Evolutionary conservation across 1,139 yeast genomes (phyloP).

Genomic region (Pneumocystis sp.): DNA sequence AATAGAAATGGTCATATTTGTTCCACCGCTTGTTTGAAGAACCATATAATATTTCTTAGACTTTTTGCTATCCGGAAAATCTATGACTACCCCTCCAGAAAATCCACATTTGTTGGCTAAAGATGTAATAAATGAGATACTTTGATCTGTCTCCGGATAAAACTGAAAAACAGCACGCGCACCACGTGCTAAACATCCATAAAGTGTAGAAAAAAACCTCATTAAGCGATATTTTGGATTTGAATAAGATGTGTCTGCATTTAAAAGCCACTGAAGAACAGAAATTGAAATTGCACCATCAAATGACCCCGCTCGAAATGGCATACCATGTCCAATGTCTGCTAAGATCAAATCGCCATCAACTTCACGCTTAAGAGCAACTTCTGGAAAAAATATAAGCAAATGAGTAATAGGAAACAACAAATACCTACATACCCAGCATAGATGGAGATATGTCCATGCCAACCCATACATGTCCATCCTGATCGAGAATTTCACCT

Average conservation of each 20-base stretch:
- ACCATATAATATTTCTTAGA: slow-evolving; percentile 84
- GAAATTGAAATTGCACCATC: slow-evolving; percentile 95
- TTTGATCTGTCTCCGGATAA: slow-evolving; percentile 81
- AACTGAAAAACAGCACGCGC: slow-evolving; percentile 96
- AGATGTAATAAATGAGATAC: slow-evolving; percentile 56
- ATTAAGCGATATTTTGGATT: slow-evolving; percentile 79
- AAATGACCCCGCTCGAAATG: slow-evolving; percentile 89
- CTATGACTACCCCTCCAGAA: slow-evolving; percentile 88
- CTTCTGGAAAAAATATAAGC: slow-evolving; percentile 35
- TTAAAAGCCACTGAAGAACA: slow-evolving; percentile 95
- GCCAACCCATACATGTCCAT: slow-evolving; percentile 90
- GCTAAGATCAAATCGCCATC: slow-evolving; percentile 86
- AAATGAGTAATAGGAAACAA: slow-evolving; percentile 11
- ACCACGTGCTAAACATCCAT: slow-evolving; percentile 75
- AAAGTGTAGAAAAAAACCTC: slow-evolving; percentile 74
- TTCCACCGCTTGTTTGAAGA: slow-evolving; percentile 59
- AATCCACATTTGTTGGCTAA: slow-evolving; percentile 94
- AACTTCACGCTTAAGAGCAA: slow-evolving; percentile 78
- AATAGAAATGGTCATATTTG: slow-evolving; percentile 28
- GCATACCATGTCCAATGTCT: slow-evolving; percentile 89
- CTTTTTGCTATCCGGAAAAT: slow-evolving; percentile 84
- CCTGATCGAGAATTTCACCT: slow-evolving; percentile 87
- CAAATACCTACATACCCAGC: slow-evolving; percentile 23
- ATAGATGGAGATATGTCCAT: slow-evolving; percentile 93
- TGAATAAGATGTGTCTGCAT: slow-evolving; percentile 69